Evolutionary conservation across 306 rosid genomes (phyloP), one percentile per base, ranked within the genome.

Genomic region (Sicyos baderoa): DNA sequence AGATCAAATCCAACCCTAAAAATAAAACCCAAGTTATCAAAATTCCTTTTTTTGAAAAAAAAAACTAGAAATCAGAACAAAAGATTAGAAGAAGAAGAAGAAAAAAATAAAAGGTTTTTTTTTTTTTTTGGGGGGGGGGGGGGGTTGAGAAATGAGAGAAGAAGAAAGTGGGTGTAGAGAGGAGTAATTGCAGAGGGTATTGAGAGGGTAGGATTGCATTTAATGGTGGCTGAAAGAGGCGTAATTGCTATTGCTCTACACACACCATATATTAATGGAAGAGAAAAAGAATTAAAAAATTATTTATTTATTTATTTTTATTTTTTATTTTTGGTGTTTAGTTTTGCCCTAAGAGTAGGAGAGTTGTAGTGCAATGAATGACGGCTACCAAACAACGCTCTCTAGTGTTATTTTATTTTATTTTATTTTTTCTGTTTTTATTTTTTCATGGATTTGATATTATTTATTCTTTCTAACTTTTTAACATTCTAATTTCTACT

Each of bases 171-270:
- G 83, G 74, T 73, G 78, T 54, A 75, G 82, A 79, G 42, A 83
- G 82, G 79, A 93, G 97, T 93, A 76, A 93, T 81, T 93, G 96
- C 89, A 84, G 96, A 89, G 89, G 84, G 94, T 77, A 79, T 85
- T 83, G 97, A 86, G 98, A 93, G 90, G 93, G 89, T 94, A 95
- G 95, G 78, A 90, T 75, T 81, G 99, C 97, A 94, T 88, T 94
- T 63, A 94, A 90, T 94, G 90, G 90, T 74, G 90, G 76, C 58
- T 45, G 81, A 81, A 84, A 76, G 78, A 55, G 90, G 86, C 84
- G 87, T 90, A 87, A 86, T 83, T 89, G 91, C 87, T 11, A 85
- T 82, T 86, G 88, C 88, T 12, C 42, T 1, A 81, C 48, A 72
- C 54, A 37, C 45, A 40, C 45, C 45, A 79, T 77, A 71, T 75